These are phyloP conservation scores for Cephaloascus albidus DNA, from an alignment of 805 yeast species.

Conservation along the genomic window DNA sequence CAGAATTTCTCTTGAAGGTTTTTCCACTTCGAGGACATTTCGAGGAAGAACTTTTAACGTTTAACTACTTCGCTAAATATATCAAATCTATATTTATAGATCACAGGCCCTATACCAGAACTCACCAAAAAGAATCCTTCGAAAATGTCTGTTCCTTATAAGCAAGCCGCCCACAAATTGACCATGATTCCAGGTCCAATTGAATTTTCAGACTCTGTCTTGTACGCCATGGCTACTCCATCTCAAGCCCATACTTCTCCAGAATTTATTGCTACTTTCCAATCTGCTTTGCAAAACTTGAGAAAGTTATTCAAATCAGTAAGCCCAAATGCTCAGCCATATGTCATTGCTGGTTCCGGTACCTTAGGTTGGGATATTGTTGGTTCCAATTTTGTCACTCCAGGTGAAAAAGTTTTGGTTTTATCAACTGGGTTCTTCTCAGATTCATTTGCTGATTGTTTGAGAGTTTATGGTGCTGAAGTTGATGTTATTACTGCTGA, in stretches of 20 bases:
- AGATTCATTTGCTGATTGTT: conserved; percentile 71
- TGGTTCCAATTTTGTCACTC: conserved; percentile 62
- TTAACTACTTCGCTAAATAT: too few species aligned
- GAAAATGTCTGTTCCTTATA: conserved; percentile 24
- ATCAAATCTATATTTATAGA: too few species aligned
- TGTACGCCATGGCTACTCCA: conserved; percentile 72
- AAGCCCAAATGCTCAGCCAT: conserved; percentile 61
- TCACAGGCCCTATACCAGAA: too few species aligned
- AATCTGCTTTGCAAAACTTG: conserved; percentile 53
- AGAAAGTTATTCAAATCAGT: conserved; percentile 69
- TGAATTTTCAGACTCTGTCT: conserved; percentile 72
- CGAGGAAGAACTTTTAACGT: too few species aligned
- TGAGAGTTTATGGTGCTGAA: conserved; percentile 62
- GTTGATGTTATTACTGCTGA: conserved; percentile 69
- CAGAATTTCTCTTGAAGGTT: too few species aligned
- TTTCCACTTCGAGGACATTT: too few species aligned
- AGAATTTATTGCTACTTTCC: conserved; percentile 69
- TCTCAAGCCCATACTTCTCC: conserved; percentile 88
- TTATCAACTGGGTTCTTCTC: conserved; percentile 88
- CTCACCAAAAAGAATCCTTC: too few species aligned
- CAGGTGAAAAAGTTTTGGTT: conserved; percentile 67
- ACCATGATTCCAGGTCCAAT: conserved; percentile 81
- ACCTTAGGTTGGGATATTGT: conserved; percentile 93
- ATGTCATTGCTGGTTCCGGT: conserved; percentile 84
- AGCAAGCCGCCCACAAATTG: conserved; percentile 33